Evolutionary conservation across 768 basidiomycete species (phyloP).

Genomic region (Austroboletus eburneus): DNA sequence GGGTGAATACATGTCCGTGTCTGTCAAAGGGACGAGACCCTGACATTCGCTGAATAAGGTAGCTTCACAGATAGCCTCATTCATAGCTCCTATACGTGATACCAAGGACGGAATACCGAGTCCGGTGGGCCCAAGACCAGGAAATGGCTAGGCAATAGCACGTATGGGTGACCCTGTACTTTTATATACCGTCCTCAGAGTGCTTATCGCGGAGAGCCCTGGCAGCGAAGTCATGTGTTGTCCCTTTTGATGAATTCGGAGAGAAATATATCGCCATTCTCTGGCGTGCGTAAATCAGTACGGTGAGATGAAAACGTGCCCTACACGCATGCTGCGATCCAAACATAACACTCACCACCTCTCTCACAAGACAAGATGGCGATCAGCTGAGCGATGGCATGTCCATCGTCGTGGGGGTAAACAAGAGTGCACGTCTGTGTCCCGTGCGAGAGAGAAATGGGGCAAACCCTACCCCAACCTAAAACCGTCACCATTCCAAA

Average conservation of each 20-base stretch:
- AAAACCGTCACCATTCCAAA: constrained; percentile 12
- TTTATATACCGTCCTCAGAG: background rate
- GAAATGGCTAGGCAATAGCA: background rate
- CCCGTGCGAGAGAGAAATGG: background rate
- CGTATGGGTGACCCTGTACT: background rate
- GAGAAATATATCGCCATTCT: background rate
- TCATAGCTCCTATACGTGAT: constrained; percentile 1
- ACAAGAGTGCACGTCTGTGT: background rate
- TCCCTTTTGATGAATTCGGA: background rate
- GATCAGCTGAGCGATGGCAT: background rate
- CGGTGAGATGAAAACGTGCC: too few relatives aligned
- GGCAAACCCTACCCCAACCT: background rate
- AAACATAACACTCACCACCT: too few relatives aligned
- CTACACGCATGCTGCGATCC: too few relatives aligned
- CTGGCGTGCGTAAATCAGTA: constrained; percentile 3
- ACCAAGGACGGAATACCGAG: background rate
- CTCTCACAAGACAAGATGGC: too few relatives aligned
- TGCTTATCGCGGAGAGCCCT: constrained; percentile 8
- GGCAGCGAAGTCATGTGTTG: constrained; percentile 1
- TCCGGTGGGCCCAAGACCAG: background rate
- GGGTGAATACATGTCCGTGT: background rate
- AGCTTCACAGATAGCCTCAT: background rate
- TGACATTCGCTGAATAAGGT: background rate
- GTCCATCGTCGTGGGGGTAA: background rate
- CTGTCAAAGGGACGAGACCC: background rate